Conservation (phyloP, 768 basidiomycete species). For the Psilocybe tampanensis region DNA sequence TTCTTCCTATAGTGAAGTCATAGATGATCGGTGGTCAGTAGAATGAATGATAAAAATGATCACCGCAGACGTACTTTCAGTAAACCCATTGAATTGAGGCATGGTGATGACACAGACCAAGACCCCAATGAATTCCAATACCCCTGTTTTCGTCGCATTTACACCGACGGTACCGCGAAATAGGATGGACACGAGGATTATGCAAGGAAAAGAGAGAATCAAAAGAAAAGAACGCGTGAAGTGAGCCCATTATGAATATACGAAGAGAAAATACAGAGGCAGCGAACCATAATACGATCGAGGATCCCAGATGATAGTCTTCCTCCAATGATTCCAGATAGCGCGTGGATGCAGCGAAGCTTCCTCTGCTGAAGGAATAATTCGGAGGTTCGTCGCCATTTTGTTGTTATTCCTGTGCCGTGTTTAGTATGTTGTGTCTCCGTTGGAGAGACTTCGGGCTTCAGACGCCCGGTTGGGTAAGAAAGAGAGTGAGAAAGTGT, state of each 20-base stretch:
- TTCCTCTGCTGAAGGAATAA: conserved; percentile 11
- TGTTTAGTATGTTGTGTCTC: too few species aligned
- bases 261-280: background rate
- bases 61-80: background rate
- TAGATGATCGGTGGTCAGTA: too few species aligned
- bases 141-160: background rate
- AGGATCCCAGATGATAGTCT: conserved; percentile 19
- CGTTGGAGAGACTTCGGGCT: too few species aligned
- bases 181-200: background rate
- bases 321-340: conserved; percentile 19
- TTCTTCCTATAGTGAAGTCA: background rate
- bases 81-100: background rate
- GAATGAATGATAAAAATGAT: too few species aligned
- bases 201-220: too few species aligned
- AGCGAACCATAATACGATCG: conserved; percentile 21
- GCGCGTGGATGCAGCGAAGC: conserved; percentile 18
- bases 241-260: too few species aligned
- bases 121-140: conserved; percentile 6
- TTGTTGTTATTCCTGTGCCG: too few species aligned
- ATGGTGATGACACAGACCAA: background rate
- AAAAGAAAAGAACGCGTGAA: too few species aligned
- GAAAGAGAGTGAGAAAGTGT: too few species aligned
- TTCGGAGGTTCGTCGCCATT: conserved; percentile 1
- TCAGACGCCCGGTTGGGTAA: too few species aligned
- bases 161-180: background rate